Conservation (phyloP, 257 asterid genomes). For the Phtheirospermum japonicum region DNA sequence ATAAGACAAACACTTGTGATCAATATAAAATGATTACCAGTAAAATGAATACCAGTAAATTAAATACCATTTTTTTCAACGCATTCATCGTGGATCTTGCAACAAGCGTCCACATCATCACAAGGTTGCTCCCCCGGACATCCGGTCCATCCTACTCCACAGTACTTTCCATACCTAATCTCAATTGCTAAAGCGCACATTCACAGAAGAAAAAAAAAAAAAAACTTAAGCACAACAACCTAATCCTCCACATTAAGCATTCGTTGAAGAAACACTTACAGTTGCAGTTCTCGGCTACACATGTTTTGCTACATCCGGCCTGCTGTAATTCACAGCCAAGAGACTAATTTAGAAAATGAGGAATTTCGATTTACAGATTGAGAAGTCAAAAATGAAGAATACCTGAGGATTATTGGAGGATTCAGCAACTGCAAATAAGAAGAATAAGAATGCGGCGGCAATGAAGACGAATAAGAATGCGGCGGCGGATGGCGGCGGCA, state of each 20-base stretch:
- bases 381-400: constrained; percentile 2
- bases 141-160: constrained; percentile 76
- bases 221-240: background rate
- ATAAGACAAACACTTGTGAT: background rate
- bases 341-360: background rate
- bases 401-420: constrained; percentile 55
- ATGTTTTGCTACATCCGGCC: constrained; percentile 44
- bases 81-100: constrained; percentile 62
- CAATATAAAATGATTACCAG: background rate
- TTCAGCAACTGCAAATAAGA: constrained; percentile 34
- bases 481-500: constrained; percentile 37
- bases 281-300: constrained; percentile 54
- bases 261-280: constrained; percentile 29
- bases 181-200: constrained; percentile 36
- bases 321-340: constrained; percentile 22
- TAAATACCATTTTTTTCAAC: constrained; percentile 57
- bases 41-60: constrained; percentile 46
- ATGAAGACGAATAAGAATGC: no score
- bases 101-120: constrained; percentile 69
- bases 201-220: background rate
- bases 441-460: constrained; percentile 43
- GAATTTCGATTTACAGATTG: background rate
- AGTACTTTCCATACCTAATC: constrained; percentile 67
- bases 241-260: background rate
- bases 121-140: constrained; percentile 80